Percentiles rank a stretch among this genome's conserved stretches.
Conservation (phyloP, 495 filamentous ascomycete species). For the Penicillium waksmanii region DNA sequence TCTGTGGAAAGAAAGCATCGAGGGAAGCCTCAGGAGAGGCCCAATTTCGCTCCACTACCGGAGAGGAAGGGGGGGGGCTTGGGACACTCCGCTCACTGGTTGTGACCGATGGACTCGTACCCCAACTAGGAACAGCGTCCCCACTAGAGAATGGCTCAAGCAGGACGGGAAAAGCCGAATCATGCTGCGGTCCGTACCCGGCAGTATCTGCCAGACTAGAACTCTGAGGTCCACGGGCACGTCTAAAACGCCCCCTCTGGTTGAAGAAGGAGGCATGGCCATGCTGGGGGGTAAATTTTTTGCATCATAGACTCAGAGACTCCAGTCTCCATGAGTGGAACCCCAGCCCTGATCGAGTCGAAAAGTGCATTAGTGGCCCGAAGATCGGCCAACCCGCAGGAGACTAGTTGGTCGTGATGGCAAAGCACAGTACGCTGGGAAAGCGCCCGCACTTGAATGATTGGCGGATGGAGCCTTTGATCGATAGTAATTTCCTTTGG, state of each 20-base stretch:
- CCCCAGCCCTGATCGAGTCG: slow-evolving; percentile 18
- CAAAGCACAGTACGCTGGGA: slow-evolving; percentile 16
- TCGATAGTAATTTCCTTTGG: slow-evolving; percentile 12
- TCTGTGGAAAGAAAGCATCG: slow-evolving; percentile 13
- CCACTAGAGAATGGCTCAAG: slow-evolving; percentile 15
- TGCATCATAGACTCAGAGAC: slow-evolving; percentile 25
- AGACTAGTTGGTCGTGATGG: slow-evolving; percentile 29
- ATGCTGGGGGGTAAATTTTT: slow-evolving; percentile 9
- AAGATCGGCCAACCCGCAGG: slow-evolving; percentile 35
- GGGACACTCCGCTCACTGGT: slow-evolving; percentile 3
- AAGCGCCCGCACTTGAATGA: slow-evolving; percentile 18
- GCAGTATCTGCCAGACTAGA: slow-evolving; percentile 28
- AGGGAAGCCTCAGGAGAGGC: slow-evolving; percentile 3
- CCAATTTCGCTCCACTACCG: slow-evolving; percentile 8
- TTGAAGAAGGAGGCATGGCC: not conserved
- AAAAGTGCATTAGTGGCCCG: slow-evolving; percentile 28
- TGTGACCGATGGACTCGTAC: slow-evolving; percentile 13
- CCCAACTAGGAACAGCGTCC: slow-evolving; percentile 9
- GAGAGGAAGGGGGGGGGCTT: slow-evolving; percentile 1
- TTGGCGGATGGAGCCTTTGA: slow-evolving; percentile 18
- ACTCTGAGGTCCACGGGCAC: slow-evolving; percentile 16
- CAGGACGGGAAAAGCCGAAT: slow-evolving; percentile 22
- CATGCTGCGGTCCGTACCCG: slow-evolving; percentile 31
- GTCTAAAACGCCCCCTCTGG: slow-evolving; percentile 8
- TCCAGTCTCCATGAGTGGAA: slow-evolving; percentile 17